Evolutionary conservation across 305 asterid species (phyloP).

Genomic region (Lippia alba): DNA sequence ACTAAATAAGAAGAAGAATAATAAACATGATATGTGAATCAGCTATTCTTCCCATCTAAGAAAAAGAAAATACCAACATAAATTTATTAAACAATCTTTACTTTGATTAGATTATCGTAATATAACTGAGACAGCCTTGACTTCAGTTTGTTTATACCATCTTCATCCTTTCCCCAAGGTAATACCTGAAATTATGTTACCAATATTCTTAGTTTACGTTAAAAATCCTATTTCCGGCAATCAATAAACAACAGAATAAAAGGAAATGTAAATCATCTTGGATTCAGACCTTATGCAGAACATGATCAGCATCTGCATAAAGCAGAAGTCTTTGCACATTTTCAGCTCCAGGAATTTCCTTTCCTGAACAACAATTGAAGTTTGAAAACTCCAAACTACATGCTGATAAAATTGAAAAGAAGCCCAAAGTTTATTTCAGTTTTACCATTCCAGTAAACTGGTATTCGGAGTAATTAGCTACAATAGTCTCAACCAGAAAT

Average conservation of each 20-base stretch:
- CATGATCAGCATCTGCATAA: slow-evolving; percentile 74
- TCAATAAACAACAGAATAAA: neutral
- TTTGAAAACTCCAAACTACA: neutral
- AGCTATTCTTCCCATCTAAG: slow-evolving; percentile 23
- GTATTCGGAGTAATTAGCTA: neutral
- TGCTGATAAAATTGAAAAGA: too few relatives aligned
- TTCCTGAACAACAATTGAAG: slow-evolving; percentile 55
- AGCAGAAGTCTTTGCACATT: slow-evolving; percentile 55
- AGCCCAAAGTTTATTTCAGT: too few relatives aligned
- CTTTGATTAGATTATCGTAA: slow-evolving; percentile 69
- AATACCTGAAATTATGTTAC: slow-evolving; percentile 57
- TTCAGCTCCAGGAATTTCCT: slow-evolving; percentile 69
- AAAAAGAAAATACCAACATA: slow-evolving; percentile 20
- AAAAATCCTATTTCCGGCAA: slow-evolving; percentile 11
- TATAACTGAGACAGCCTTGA: slow-evolving; percentile 76
- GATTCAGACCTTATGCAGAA: slow-evolving; percentile 64
- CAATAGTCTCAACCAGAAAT: slow-evolving; percentile 28
- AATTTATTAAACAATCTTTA: slow-evolving; percentile 34
- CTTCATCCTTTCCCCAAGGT: slow-evolving; percentile 61
- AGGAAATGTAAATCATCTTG: slow-evolving; percentile 26
- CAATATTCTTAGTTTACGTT: slow-evolving; percentile 13
- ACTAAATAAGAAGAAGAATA: slow-evolving; percentile 40
- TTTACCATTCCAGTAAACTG: neutral
- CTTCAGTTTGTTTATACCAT: slow-evolving; percentile 70
- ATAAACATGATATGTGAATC: slow-evolving; percentile 1